Base-by-base conservation (phyloP, 139 green algal species). In the Yamagishiella unicocca region DNA sequence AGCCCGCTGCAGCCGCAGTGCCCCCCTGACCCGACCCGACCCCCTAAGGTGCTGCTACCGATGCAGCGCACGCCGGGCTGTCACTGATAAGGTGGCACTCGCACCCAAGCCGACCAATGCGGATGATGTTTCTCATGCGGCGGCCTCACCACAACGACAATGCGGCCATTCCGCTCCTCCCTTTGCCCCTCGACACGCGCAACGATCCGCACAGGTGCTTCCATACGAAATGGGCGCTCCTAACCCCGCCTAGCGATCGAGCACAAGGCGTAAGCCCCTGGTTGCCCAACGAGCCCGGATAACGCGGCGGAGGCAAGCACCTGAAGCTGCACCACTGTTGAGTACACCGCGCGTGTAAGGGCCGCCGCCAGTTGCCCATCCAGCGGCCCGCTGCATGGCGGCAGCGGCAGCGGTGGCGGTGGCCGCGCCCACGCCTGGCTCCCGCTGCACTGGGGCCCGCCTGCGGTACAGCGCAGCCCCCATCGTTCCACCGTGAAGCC, bases 291-390 rank as follows among this genome's bases (percentile, higher is more conserved):
- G n/a, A n/a, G n/a, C n/a, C n/a, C n/a, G 27, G 61, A 70, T 33
- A 70, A 70, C 7, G 33, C 24, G 22, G 62, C 62, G 62, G 33
- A 71, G 54, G 46, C 62, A 85, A 61, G 46, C 62, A 85, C 79
- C 61, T 85, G 40, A 0, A 37, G 55, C n/a, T 42, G 7, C 19
- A 66, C 42, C 1, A 66, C 62, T 6, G 61, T 61, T 2, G 40
- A 62, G n/a, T 76, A 62, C 25, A 87, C 80, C 4, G 64, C 42
- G 2, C 64, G 62, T 7, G 45, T 72, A 31, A 87, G 33, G 62
- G 43, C 64, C 3, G 62, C 80, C 37, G 80, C 80, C 38, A 78
- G 31, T 19, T 68, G 27, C 3, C 64, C 80, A 37, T 87, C 42
- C 42, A 87, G 43, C 2, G 38, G 62, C 12, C 3, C 75, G 37